Base-by-base conservation (phyloP, 768 basidiomycete species). In the Boletus coccyginus region DNA sequence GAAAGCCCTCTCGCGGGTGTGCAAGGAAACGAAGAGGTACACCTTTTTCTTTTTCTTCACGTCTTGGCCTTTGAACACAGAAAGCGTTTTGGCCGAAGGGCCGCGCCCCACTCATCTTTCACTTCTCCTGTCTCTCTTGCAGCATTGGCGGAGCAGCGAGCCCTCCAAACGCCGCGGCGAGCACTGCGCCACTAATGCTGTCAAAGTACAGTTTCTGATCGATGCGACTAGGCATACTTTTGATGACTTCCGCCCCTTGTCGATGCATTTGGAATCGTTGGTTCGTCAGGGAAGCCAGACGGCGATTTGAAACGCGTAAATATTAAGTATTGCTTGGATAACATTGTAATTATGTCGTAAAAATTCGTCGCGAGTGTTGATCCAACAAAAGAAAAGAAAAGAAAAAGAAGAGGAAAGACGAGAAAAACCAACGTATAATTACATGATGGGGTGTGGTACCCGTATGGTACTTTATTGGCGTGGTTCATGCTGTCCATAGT, bases 41-140 rank as follows among this genome's bases (percentile, higher is more conserved):
- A 85, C 84, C 11, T 88, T 90, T 69, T 89, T 88, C 78, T 21
- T n/a, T n/a, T n/a, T 21, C 21, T 87, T 89, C 72, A 78, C 85
- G 1, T 88, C 85, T 3, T 88, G 85, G 86, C 87, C 87, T 1
- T 73, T 90, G 58, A 81, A 87, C 66, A 82, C 13, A 10, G 7
- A 14, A 0, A 19, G 7, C 4, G 10, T 16, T 40, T 19, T 2
- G 10, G n/a, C 8, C 32, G 9, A 3, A 1, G 13, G 9, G 3
- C 5, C 29, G 6, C 5, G 14, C 7, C 3, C 35, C 12, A 31
- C 45, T 60, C n/a, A 44, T 14, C 17, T 3, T 7, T 31, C n/a
- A 10, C 16, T 1, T 2, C 9, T 12, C 10, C 5, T 17, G 16
- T 14, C 7, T 9, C 8, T 31, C 29, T n/a, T 38, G 24, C 53